A percentile compares a stretch with the other conserved stretches of the same genome.
These are phyloP conservation scores for Peronospora belbahrii DNA, from an alignment of 352 stramenopile species.

Conservation along the genomic window DNA sequence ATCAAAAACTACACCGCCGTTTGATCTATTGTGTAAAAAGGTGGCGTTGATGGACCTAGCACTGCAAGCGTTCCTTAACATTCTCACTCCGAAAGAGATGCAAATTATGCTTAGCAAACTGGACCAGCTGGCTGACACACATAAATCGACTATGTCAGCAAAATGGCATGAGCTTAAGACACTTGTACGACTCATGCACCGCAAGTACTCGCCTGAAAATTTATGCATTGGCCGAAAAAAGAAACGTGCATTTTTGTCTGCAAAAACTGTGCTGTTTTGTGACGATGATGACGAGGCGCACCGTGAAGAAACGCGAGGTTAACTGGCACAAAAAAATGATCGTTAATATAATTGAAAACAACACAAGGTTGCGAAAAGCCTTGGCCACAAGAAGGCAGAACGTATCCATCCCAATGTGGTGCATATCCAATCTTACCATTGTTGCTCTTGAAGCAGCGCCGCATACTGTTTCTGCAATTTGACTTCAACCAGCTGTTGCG, in stretches of 20 bases:
- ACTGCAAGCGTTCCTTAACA: constrained; percentile 69
- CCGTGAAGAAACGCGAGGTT: constrained; percentile 3
- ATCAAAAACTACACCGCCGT: constrained; percentile 35
- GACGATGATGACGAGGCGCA: constrained; percentile 22
- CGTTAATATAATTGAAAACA: neutral
- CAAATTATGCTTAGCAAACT: constrained; percentile 60
- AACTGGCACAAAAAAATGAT: constrained; percentile 1
- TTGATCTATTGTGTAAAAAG: constrained; percentile 75
- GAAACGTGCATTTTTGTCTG: constrained; percentile 24
- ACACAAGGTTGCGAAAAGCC: neutral
- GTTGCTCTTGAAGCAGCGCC: constrained; percentile 28
- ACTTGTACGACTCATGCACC: constrained; percentile 74
- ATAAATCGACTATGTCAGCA: constrained; percentile 74
- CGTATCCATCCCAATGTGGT: too few species aligned
- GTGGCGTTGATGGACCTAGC: constrained; percentile 78
- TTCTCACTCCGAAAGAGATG: constrained; percentile 65
- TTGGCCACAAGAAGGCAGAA: too few species aligned
- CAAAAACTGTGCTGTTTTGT: constrained; percentile 41
- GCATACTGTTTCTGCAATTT: constrained; percentile 76
- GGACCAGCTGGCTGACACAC: constrained; percentile 52
- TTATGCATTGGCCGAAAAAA: constrained; percentile 55
- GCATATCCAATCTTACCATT: constrained; percentile 2
- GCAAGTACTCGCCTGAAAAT: constrained; percentile 79
- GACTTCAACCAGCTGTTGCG: constrained; percentile 66
- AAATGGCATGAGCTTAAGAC: constrained; percentile 86